A percentile compares a stretch with the other conserved stretches of the same genome.
phyloP scores from a whole-genome alignment of 2,329 filamentous ascomycete genomes.

The Penicillium sp. region DNA sequence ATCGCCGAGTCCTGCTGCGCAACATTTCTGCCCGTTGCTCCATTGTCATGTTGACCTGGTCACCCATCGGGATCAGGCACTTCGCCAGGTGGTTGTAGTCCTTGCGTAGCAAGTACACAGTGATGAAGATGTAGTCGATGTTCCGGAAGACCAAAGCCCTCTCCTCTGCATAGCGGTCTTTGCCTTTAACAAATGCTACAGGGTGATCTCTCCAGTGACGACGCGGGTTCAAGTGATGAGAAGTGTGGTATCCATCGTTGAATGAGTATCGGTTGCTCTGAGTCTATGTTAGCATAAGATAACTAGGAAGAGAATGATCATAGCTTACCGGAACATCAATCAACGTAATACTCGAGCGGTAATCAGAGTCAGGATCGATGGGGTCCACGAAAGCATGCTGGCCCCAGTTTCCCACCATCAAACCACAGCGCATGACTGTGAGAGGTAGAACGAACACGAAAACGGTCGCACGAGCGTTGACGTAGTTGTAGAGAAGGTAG shows the following conservation, averaged over 20 bases:
- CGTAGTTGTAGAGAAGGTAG: slow-evolving; percentile 56
- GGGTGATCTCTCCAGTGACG: slow-evolving; percentile 85
- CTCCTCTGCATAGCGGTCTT: slow-evolving; percentile 69
- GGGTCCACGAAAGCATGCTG: slow-evolving; percentile 83
- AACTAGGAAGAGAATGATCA: not conserved
- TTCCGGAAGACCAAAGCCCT: slow-evolving; percentile 78
- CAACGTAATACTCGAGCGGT: slow-evolving; percentile 77
- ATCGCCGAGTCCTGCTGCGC: slow-evolving; percentile 67
- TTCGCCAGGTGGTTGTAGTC: slow-evolving; percentile 73
- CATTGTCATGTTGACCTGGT: slow-evolving; percentile 70
- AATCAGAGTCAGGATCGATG: slow-evolving; percentile 76
- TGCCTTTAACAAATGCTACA: slow-evolving; percentile 72
- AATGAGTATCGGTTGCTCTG: slow-evolving; percentile 77
- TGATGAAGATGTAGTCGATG: slow-evolving; percentile 81
- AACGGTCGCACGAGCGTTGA: slow-evolving; percentile 62
- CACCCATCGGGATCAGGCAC: slow-evolving; percentile 75
- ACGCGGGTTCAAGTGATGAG: slow-evolving; percentile 77
- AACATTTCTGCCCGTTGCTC: slow-evolving; percentile 69
- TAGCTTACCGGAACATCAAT: slow-evolving; percentile 76
- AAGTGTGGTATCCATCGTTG: slow-evolving; percentile 64
- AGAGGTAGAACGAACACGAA: slow-evolving; percentile 73
- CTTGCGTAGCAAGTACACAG: slow-evolving; percentile 69
- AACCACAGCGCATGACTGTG: slow-evolving; percentile 67
- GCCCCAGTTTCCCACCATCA: slow-evolving; percentile 86
- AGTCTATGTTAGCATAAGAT: slow-evolving; percentile 10